Base-by-base conservation (phyloP, 1,284 basidiomycete species). In the Porphyrellus sp. region DNA sequence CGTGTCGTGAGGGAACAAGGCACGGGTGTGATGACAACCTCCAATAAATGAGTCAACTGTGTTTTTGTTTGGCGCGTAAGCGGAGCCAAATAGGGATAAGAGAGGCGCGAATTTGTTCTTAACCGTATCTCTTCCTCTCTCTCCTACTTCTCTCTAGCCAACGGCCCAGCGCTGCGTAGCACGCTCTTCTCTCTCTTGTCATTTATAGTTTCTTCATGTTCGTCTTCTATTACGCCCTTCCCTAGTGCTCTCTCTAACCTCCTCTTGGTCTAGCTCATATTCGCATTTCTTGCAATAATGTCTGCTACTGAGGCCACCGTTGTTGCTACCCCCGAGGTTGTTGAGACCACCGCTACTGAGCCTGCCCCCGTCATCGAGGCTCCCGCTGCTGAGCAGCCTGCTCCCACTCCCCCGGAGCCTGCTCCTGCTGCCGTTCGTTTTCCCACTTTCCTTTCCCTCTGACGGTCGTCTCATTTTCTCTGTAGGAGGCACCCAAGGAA, bases 231-330 rank as follows among this genome's bases (percentile, higher is more conserved):
- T 61, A 58, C 60, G 59, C 35, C 46, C 45, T 53, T 53, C 38
- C 31, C 53, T 49, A 49, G 52, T 52, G 20, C 49, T 59, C 39
- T 59, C 54, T 50, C 52, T 59, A 4, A 57, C 45, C 16, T 49
- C 8, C 11, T 46, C 40, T 40, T n/a, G n/a, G n/a, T n/a, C 7
- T 66, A 81, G 76, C 79, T 77, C 76, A 75, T 74, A 59, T 74
- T 75, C 69, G 64, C 74, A 72, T 74, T 71, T 72, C 69, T 69
- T 77, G 75, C 76, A 74, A 81, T 89, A 87, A 91, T 91, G 87
- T 91, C 89, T 77, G 80, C 85, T 69, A 68, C 81, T 65, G 84
- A 83, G 70, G 72, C 74, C 67, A 67, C 75, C 68, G 73, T 73
- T 71, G 74, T 72, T 63, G 71, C 61, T 55, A 63, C 69, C 70